Evolutionary conservation across 139 green algal species (phyloP).

Genomic region (Coelastrella sp.): DNA sequence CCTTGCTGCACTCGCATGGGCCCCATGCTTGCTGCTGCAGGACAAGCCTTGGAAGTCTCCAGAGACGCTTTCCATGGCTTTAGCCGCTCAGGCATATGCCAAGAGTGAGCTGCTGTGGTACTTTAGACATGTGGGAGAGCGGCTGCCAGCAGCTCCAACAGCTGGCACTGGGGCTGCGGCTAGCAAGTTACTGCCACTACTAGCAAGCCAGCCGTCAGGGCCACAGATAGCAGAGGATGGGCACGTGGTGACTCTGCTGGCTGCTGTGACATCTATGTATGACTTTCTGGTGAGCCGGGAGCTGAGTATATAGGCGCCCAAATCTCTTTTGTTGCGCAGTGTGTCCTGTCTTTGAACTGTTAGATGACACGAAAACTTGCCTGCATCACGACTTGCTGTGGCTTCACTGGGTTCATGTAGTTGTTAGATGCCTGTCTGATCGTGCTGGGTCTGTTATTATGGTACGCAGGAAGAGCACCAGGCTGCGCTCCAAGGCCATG

Average conservation of each 20-base stretch:
- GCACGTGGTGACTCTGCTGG: conserved; percentile 14
- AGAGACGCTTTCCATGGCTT: conserved; percentile 5
- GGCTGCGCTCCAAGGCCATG: conserved; percentile 9
- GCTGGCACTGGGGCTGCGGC: neutral
- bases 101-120: conserved; percentile 48
- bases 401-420: too few species aligned
- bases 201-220: neutral
- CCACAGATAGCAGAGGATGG: conserved; percentile 11
- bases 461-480: conserved; percentile 39
- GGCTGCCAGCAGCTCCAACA: neutral
- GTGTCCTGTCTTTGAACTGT: too few species aligned
- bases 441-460: neutral
- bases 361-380: too few species aligned
- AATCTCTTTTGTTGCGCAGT: too few species aligned
- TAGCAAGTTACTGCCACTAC: neutral
- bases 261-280: conserved; percentile 25
- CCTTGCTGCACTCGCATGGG: too few species aligned
- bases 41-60: conserved; percentile 9
- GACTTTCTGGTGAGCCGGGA: conserved; percentile 32
- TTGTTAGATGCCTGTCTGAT: too few species aligned
- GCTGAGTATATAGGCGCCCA: too few species aligned
- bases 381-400: too few species aligned
- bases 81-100: conserved; percentile 45
- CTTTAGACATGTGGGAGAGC: conserved; percentile 38
- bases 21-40: neutral